Conservation (phyloP, 805 yeast genomes). For the Saturnispora besseyi region DNA sequence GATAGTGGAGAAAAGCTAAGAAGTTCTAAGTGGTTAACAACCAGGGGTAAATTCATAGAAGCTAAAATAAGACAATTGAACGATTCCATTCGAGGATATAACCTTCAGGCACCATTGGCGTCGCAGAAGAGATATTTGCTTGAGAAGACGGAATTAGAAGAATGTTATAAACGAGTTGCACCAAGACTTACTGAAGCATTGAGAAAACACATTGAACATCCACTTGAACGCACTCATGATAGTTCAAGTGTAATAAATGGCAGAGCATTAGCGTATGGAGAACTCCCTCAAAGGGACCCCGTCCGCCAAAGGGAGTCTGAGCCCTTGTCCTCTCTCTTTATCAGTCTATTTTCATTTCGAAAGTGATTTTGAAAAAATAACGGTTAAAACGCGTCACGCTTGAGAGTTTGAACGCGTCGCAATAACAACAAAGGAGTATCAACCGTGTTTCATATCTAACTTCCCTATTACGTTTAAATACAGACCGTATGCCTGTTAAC, state of each 20-base stretch:
- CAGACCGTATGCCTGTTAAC: neutral
- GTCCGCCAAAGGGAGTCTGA: slow-evolving; percentile 26
- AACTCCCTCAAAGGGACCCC: slow-evolving; percentile 17
- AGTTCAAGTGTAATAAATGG: neutral
- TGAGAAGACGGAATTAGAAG: slow-evolving; percentile 35
- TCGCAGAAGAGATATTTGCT: slow-evolving; percentile 48
- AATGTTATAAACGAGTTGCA: slow-evolving; percentile 30
- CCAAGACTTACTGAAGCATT: slow-evolving; percentile 15
- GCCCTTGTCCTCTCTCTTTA: slow-evolving; percentile 23
- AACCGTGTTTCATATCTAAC: slow-evolving; percentile 6
- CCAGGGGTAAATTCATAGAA: slow-evolving; percentile 26
- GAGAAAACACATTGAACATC: slow-evolving; percentile 15
- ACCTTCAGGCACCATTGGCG: slow-evolving; percentile 53
- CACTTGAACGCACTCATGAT: neutral
- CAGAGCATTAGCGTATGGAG: slow-evolving; percentile 13
- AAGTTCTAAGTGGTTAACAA: slow-evolving; percentile 32
- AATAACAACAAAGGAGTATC: slow-evolving; percentile 6
- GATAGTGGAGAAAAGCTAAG: slow-evolving; percentile 6
- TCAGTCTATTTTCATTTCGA: slow-evolving; percentile 15
- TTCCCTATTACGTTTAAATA: slow-evolving; percentile 1
- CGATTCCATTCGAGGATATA: slow-evolving; percentile 45
- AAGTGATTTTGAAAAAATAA: neutral
- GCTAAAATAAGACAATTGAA: slow-evolving; percentile 35
- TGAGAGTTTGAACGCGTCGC: neutral
- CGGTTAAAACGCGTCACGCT: slow-evolving; percentile 1